A percentile compares a stretch with the other conserved stretches of the same genome.
Conservation (phyloP, 495 filamentous ascomycete species). For the Lindgomyces ingoldianus region DNA sequence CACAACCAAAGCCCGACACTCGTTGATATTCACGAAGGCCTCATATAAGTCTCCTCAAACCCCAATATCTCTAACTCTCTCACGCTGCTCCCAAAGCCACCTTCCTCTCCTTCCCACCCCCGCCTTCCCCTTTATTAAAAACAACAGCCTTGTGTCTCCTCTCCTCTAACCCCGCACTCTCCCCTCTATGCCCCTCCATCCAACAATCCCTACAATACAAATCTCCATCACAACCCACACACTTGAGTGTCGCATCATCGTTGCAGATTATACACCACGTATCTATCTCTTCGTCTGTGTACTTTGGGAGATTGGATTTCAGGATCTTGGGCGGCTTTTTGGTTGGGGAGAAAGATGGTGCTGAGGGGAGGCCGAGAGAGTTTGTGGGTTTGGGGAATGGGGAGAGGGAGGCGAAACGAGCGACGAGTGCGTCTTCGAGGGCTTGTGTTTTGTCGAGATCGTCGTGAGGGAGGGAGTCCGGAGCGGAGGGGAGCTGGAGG, state of each 20-base stretch:
- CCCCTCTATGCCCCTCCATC: slow-evolving; percentile 67
- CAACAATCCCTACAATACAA: slow-evolving; percentile 68
- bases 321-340: slow-evolving; percentile 43
- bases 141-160: slow-evolving; percentile 43
- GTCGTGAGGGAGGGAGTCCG: slow-evolving; percentile 23
- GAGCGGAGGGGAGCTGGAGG: slow-evolving; percentile 39
- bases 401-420: slow-evolving; percentile 30
- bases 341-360: slow-evolving; percentile 54
- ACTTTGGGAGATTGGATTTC: slow-evolving; percentile 36
- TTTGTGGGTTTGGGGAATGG: not conserved
- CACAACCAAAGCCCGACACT: too few relatives aligned
- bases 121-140: slow-evolving; percentile 18
- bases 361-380: slow-evolving; percentile 51
- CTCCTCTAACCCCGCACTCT: slow-evolving; percentile 58
- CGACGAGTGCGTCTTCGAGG: slow-evolving; percentile 37
- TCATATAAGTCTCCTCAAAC: too few relatives aligned
- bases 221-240: slow-evolving; percentile 65
- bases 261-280: slow-evolving; percentile 72
- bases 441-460: slow-evolving; percentile 27
- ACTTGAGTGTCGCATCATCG: slow-evolving; percentile 63
- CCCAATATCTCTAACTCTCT: not conserved
- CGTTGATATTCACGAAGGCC: too few relatives aligned
- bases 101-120: slow-evolving; percentile 2
- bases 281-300: slow-evolving; percentile 63
- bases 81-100: slow-evolving; percentile 4